A percentile compares a stretch with the other conserved stretches of the same genome.
These are phyloP conservation scores for Scheffersomyces amazonensis DNA, from an alignment of 805 yeast genomes.

Conservation along the genomic window DNA sequence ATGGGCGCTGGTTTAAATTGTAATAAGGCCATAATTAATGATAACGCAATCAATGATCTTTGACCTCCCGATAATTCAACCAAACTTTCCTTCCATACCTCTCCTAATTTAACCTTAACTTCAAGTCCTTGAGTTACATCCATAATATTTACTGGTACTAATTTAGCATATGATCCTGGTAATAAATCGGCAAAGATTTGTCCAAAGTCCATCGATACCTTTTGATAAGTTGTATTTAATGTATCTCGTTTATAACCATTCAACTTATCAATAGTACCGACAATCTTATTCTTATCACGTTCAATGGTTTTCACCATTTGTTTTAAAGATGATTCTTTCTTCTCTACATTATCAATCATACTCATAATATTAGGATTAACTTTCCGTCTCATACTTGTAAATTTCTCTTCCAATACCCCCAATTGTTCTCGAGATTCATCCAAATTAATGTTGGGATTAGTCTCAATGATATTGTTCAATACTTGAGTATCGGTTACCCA, in stretches of 20 bases:
- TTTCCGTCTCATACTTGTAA: slow-evolving; percentile 69
- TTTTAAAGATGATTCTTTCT: slow-evolving; percentile 73
- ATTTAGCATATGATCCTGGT: slow-evolving; percentile 86
- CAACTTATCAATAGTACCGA: slow-evolving; percentile 77
- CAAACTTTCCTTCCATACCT: slow-evolving; percentile 92
- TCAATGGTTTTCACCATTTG: slow-evolving; percentile 84
- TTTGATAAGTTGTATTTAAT: slow-evolving; percentile 76
- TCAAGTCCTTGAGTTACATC: slow-evolving; percentile 90
- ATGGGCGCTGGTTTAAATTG: slow-evolving; percentile 98
- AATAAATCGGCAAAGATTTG: slow-evolving; percentile 81
- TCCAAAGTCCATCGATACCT: slow-evolving; percentile 88
- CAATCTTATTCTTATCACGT: slow-evolving; percentile 84
- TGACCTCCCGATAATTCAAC: slow-evolving; percentile 98
- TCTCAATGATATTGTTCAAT: slow-evolving; percentile 53
- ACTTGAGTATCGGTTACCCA: slow-evolving; percentile 73
- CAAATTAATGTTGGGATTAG: slow-evolving; percentile 61
- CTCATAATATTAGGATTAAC: slow-evolving; percentile 86
- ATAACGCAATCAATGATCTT: slow-evolving; percentile 87
- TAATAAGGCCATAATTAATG: slow-evolving; percentile 85
- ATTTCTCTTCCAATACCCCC: slow-evolving; percentile 52
- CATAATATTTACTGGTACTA: slow-evolving; percentile 75
- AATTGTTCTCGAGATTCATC: slow-evolving; percentile 60
- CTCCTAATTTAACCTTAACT: slow-evolving; percentile 85
- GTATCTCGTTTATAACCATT: slow-evolving; percentile 85
- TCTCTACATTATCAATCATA: slow-evolving; percentile 88